These are phyloP conservation scores for Gloeostereum incarnatum DNA, from an alignment of 768 basidiomycete genomes.

Conservation along the genomic window DNA sequence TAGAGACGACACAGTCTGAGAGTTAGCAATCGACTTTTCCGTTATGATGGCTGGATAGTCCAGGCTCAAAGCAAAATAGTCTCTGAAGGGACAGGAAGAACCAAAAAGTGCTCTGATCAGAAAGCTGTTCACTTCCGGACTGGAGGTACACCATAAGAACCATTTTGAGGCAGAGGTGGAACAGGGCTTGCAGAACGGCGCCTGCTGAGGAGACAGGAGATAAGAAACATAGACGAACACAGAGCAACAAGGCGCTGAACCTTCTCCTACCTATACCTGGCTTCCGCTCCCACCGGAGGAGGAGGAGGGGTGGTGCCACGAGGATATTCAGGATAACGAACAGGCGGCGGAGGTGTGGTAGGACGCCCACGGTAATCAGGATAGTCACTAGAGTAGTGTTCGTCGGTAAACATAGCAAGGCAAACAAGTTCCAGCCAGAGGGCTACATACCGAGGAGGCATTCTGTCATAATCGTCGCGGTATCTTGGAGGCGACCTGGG, in stretches of 20 bases:
- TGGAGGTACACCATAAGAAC: constrained; percentile 30
- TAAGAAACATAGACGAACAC: constrained; percentile 1
- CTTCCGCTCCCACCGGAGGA: constrained; percentile 15
- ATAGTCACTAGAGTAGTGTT: constrained; percentile 38
- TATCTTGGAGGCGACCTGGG: constrained; percentile 48
- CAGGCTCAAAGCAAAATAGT: too few species aligned
- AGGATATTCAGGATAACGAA: constrained; percentile 40
- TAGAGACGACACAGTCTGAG: too few species aligned
- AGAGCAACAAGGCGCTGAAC: background rate
- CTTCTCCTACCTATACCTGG: constrained; percentile 32
- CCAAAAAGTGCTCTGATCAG: too few species aligned
- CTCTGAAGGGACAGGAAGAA: too few species aligned
- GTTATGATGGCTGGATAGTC: too few species aligned
- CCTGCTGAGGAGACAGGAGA: constrained; percentile 20
- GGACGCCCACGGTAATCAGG: constrained; percentile 48
- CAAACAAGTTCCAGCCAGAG: background rate
- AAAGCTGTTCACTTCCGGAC: background rate
- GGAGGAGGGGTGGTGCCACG: constrained; percentile 35
- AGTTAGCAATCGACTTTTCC: too few species aligned
- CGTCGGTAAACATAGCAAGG: constrained; percentile 1
- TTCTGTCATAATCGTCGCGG: constrained; percentile 61
- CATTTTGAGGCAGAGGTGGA: constrained; percentile 31
- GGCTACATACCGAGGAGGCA: constrained; percentile 41
- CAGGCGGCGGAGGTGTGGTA: constrained; percentile 38
- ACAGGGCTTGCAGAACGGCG: constrained; percentile 71